These are phyloP conservation scores for Cordyceps militaris DNA, from an alignment of 2,329 filamentous ascomycete species.

Conservation along the genomic window DNA sequence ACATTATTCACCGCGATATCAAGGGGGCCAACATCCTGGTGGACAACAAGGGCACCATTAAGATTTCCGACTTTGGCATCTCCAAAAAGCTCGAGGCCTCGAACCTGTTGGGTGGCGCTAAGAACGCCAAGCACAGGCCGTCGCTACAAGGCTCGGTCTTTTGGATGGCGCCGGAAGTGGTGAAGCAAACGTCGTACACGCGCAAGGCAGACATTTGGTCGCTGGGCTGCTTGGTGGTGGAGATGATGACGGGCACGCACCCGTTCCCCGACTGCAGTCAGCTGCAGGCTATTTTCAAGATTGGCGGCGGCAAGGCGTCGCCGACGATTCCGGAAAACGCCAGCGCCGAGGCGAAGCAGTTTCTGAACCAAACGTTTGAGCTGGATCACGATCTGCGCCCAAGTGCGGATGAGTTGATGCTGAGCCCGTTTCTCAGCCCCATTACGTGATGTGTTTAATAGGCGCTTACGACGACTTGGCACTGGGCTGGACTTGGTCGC, in stretches of 20 bases:
- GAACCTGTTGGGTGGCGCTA: conserved; percentile 66
- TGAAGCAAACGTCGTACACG: conserved; percentile 95
- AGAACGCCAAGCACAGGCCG: conserved; percentile 60
- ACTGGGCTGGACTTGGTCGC: conserved; percentile 6
- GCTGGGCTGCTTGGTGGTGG: conserved; percentile 89
- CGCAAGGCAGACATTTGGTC: conserved; percentile 99
- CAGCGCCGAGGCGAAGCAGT: conserved; percentile 74
- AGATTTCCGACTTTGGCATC: conserved; percentile 98
- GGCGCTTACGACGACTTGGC: neutral
- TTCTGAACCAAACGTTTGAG: conserved; percentile 87
- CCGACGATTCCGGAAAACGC: conserved; percentile 84
- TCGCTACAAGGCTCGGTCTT: conserved; percentile 96
- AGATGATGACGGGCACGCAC: conserved; percentile 97
- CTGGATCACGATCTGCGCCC: conserved; percentile 90
- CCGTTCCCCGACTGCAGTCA: conserved; percentile 97
- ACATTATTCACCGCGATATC: conserved; percentile 98
- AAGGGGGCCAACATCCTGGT: conserved; percentile 98
- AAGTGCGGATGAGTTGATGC: conserved; percentile 82
- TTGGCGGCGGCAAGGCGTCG: conserved; percentile 78
- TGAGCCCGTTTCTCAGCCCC: conserved; percentile 72
- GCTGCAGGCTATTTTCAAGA: conserved; percentile 97
- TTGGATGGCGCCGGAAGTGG: conserved; percentile 99
- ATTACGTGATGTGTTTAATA: conserved; percentile 44
- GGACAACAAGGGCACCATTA: conserved; percentile 97
- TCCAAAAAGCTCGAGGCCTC: conserved; percentile 94